Base-by-base conservation (phyloP, 1,284 basidiomycete species). In the Moesziomyces sp. region DNA sequence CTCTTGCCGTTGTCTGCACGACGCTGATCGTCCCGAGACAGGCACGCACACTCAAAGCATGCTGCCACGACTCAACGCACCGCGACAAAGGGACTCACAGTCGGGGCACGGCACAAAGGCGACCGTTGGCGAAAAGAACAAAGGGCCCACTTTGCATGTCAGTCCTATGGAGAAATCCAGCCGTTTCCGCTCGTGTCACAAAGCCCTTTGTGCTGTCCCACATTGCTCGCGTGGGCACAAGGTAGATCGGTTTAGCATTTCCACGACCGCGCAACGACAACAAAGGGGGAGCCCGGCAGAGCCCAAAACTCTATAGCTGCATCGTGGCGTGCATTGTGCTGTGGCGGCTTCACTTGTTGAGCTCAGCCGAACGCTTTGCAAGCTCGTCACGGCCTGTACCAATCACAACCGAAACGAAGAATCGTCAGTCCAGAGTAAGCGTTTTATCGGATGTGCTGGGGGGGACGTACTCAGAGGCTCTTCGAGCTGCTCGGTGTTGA, bases 301-400 rank as follows among this genome's bases (percentile, higher is more conserved):
- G 52, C 26, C 8, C 7, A 46, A 14, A 38, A 9, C 40, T 35
- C 45, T 10, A 42, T 11, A 21, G 30, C 30, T 34, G 30, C 30
- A 34, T 34, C 13, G 11, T 13, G 30, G 30, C 30, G 30, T 34
- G 23, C 40, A 42, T 23, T 40, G 44, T n/a, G 30, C 34, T 2
- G 18, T 21, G 24, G 21, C 40, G 19, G 5, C 26, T 23, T 53
- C 48, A 66, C 66, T 77, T 73, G 71, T 77, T 77, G 64, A 77
- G 74, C 53, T 77, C 74, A 24, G 74, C 74, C 28, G 74, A 73
- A n/a, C 74, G 74, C 60, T 74, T 69, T 34, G 74, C 74, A 18
- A 77, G 51, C 46, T 77, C 74, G 23, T 77, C 74, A 28, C 65
- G 65, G 58, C 63, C 69, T 72, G 52, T 16, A 21, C 3, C 18